Base-by-base conservation (phyloP, 23 red algal genomes). In the Gracilariopsis chorda region DNA sequence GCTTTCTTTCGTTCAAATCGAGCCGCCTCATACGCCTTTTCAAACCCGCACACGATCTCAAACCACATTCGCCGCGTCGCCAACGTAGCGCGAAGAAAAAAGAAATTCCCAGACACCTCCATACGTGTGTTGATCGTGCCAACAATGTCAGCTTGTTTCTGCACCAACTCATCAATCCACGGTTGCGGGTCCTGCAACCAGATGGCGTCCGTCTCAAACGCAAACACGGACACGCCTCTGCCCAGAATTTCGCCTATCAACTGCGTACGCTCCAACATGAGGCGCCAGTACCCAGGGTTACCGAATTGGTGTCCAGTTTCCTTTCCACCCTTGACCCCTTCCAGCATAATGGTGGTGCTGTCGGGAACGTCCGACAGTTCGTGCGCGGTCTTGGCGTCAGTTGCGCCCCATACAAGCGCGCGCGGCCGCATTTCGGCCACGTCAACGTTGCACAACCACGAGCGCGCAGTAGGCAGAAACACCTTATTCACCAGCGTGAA, bases 131-230 rank as follows among this genome's bases (percentile, higher is more conserved):
- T 93, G 21, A 93, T 84, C 69, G 90, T 86, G 14, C 90, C 90
- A 11, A 93, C 80, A 13, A 93, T 51, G 37, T 93, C 91, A 0
- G 83, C 90, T 24, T 78, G 24, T 43, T 93, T 41, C 37, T 21
- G 24, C 67, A 86, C 67, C 40, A 84, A 67, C 55, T 42, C 45
- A 29, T 79, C 80, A 21, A 93, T 84, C 57, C 83, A 79, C 7
- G 90, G 90, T 56, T 48, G 44, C 44, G 90, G 90, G 51, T 93
- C 68, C 81, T 93, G 46, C 67, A 93, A 42, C 90, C 90, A 93
- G 35, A 86, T 86, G n/a, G 80, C 80, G 81, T 93, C 90, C 39
- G 80, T 84, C 73, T 93, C 90, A 75, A 93, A 93, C 4, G 80
- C 79, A 55, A 93, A 86, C 28, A 93, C 81, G 33, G 80, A 48